Evolutionary conservation across 2,329 filamentous ascomycete genomes (phyloP), one percentile per base, ranked within the genome.

Genomic region (Fusarium chuoi): DNA sequence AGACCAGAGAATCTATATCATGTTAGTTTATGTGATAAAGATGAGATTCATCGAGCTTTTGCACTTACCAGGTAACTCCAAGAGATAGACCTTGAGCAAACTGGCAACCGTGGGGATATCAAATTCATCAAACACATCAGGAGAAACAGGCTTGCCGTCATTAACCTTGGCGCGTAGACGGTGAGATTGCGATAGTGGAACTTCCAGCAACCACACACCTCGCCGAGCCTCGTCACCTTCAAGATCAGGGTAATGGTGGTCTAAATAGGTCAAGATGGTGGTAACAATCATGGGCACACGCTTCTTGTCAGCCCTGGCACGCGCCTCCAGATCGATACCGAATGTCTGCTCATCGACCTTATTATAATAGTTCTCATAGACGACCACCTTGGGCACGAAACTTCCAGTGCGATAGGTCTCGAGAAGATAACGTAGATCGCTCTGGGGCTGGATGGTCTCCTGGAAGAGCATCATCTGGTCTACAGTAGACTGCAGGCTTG

Each of bases 381-480:
- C 93, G 52, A 95, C 91, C 35, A 98, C 96, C 78, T 90, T 95
- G 14, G 96, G 96, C 58, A 94, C 90, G 81, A 97, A 99, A 75
- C 92, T 94, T 72, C 96, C 96, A 12, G 96, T 99, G 72, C 95
- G 92, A 84, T 99, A 99, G 81, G 96, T 99, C 85, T 99, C 96
- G 51, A 99, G 88, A 68, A 99, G 89, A 82, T 98, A 99, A 73
- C 96, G 90, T 76, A 99, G 85, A 82, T 99, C 96, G 44, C 94
- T 93, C 54, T 91, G 82, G 11, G 96, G 96, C 82, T 98, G 96
- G n/a, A 99, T 94, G 1, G 96, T 98, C 86, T 99, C 96, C 82
- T 99, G 96, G 85, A 97, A 99, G 52, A 99, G 88, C 91, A 99
- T 95, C 95, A 99, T 98, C 81, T 97, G 95, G 85, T 99, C 96